Conservation (phyloP, 1,139 yeast genomes). For the Geotrichum aggregatum region DNA sequence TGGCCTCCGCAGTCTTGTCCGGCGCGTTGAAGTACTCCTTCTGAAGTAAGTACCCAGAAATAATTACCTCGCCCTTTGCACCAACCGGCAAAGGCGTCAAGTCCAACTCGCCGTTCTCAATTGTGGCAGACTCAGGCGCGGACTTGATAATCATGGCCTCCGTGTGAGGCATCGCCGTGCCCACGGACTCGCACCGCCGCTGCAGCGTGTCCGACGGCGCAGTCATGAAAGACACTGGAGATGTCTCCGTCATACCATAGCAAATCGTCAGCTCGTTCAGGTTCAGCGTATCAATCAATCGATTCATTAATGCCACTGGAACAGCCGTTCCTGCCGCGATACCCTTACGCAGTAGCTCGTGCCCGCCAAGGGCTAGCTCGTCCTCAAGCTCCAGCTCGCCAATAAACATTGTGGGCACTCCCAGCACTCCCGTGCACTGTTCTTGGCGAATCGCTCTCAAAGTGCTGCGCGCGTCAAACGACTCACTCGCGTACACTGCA, state of each 20-base stretch:
- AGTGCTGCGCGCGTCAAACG: slow-evolving; percentile 32
- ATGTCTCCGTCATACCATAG: slow-evolving; percentile 40
- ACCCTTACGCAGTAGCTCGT: slow-evolving; percentile 33
- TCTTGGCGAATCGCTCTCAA: slow-evolving; percentile 31
- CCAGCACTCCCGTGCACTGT: slow-evolving; percentile 34
- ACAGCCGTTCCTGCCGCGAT: slow-evolving; percentile 38
- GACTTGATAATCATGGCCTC: slow-evolving; percentile 31
- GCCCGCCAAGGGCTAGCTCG: slow-evolving; percentile 27
- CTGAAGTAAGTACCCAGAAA: slow-evolving; percentile 36
- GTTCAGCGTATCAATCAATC: slow-evolving; percentile 27
- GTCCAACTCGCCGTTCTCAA: slow-evolving; percentile 20
- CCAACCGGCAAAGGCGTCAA: slow-evolving; percentile 32
- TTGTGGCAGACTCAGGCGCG: slow-evolving; percentile 9
- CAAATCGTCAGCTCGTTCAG: slow-evolving; percentile 34
- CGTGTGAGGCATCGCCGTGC: slow-evolving; percentile 36
- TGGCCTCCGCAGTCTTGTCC: slow-evolving; percentile 32
- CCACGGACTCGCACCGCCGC: slow-evolving; percentile 33
- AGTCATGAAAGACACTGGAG: slow-evolving; percentile 38
- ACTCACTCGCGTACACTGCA: slow-evolving; percentile 35
- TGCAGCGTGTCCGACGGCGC: slow-evolving; percentile 31
- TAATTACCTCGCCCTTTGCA: slow-evolving; percentile 33
- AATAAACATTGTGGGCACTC: slow-evolving; percentile 39
- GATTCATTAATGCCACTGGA: slow-evolving; percentile 35
- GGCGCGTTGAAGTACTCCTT: slow-evolving; percentile 32
- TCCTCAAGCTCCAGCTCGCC: slow-evolving; percentile 34